Evolutionary conservation across 2,329 filamentous ascomycete species (phyloP).

Genomic region (Ramichloridium luteum): DNA sequence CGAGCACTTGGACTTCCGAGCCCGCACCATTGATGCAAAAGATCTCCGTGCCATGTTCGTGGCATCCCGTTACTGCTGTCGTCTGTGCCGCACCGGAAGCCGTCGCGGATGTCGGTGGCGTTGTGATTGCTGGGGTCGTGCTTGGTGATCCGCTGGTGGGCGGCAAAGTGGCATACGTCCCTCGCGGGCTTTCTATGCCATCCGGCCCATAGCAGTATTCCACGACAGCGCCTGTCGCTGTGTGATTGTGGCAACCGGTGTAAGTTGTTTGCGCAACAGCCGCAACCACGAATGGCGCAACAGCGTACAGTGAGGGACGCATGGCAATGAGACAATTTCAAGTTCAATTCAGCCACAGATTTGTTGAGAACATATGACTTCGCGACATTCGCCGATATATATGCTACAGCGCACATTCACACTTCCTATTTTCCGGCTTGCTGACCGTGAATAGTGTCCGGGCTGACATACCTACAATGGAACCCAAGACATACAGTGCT

Average conservation of each 20-base stretch:
- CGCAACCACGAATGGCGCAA: too few relatives aligned
- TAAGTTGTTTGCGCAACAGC: constrained; percentile 12
- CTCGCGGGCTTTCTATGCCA: constrained; percentile 9
- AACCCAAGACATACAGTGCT: too few relatives aligned
- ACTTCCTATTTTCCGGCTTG: too few relatives aligned
- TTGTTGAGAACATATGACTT: too few relatives aligned
- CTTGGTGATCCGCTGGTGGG: too few relatives aligned
- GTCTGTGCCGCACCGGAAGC: constrained; percentile 5
- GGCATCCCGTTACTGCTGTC: constrained; percentile 13
- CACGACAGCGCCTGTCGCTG: constrained; percentile 6
- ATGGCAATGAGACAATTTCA: too few relatives aligned
- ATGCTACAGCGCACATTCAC: too few relatives aligned
- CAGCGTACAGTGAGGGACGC: too few relatives aligned
- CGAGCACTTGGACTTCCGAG: constrained; percentile 38
- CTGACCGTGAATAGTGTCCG: too few relatives aligned
- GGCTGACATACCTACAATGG: too few relatives aligned
- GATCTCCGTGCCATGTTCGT: constrained; percentile 11
- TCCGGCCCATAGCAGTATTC: constrained; percentile 12
- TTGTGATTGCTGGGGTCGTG: constrained; percentile 6
- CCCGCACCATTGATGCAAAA: constrained; percentile 32
- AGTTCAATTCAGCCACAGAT: too few relatives aligned
- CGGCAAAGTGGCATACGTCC: constrained; percentile 9
- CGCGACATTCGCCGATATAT: too few relatives aligned
- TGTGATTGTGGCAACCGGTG: constrained; percentile 12
- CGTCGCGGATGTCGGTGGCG: constrained; percentile 4